Base-by-base conservation (phyloP, 257 asterid species). In the Primulina huaijiensis region DNA sequence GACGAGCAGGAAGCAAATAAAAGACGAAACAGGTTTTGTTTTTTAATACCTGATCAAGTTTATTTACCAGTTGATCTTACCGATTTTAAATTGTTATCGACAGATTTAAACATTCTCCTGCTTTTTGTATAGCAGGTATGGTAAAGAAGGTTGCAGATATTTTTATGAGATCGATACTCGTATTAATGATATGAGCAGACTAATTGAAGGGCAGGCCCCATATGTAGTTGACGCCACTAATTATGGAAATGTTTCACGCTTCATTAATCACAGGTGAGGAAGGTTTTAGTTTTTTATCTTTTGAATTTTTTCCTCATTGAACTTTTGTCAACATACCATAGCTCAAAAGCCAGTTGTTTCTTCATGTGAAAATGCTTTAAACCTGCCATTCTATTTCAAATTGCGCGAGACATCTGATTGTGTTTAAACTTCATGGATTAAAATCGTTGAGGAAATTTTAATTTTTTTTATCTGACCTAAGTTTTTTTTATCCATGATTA, bases 211-310 rank as follows among this genome's bases (percentile, higher is more conserved):
- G 72, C 90, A 88, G 71, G 86, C 61, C 38, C 80, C 93, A 6
- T 88, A 81, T 73, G 95, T 87, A 64, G 87, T 94, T 57, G 99
- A 94, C 76, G 85, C 98, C 50, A 94, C 92, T 50, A 85, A 83
- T 70, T 83, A 85, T 72, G 99, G 99, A 76, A 94, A 92, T 63
- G 83, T 94, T 75, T 88, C 99, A n/a, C 96, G 99, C 30, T 91
- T 87, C 84, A 89, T 94, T 78, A 94, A 94, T 81, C 97, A 94
- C 83, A 88, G 99, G 99, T 93, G 76, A 87, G 79, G 53, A 70
- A 72, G 52, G 25, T 37, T 14, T 61, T 71, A 25, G 8, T 30
- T 31, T 10, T 7, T 52, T 40, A 38, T 59, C 68, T 31, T 46
- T 40, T 3, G 16, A 56, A 29, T 27, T 35, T 69, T 62, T 30